A percentile compares a stretch with the other conserved stretches of the same genome.
phyloP scores from a whole-genome alignment of 306 rosid genomes.

The Cucumis cinereus region DNA sequence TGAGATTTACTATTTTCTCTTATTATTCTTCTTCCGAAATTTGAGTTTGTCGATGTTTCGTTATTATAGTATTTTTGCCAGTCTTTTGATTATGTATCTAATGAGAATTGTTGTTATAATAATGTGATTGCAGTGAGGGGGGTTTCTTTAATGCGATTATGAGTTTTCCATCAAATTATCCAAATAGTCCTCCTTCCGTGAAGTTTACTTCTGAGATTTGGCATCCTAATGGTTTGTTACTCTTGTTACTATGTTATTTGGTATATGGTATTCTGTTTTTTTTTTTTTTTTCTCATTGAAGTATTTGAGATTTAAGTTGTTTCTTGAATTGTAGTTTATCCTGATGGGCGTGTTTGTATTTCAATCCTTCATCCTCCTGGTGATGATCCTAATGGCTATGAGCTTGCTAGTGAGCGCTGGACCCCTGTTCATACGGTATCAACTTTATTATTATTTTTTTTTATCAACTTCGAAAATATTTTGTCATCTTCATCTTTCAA shows the following conservation, averaged over 20 bases:
- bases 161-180: constrained; percentile 90
- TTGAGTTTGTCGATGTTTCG: not conserved
- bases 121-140: constrained; percentile 57
- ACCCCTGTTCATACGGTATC: constrained; percentile 92
- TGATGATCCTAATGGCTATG: constrained; percentile 96
- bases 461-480: not conserved
- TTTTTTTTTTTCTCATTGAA: not conserved
- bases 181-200: constrained; percentile 90
- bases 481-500: not conserved
- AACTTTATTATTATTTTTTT: not conserved
- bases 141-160: constrained; percentile 94
- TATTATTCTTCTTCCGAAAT: not conserved
- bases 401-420: constrained; percentile 99
- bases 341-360: constrained; percentile 98
- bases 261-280: not conserved
- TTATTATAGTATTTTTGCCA: not conserved
- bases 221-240: constrained; percentile 85
- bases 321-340: constrained; percentile 47
- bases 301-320: not conserved
- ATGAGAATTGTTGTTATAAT: not conserved
- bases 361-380: constrained; percentile 99
- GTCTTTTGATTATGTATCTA: not conserved
- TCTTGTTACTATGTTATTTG: not conserved
- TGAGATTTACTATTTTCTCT: too few species aligned
- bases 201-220: constrained; percentile 80